A percentile compares a stretch with the other conserved stretches of the same genome.
These are phyloP conservation scores for Phanerochaete carnosa DNA, from an alignment of 768 basidiomycete genomes.

Conservation along the genomic window DNA sequence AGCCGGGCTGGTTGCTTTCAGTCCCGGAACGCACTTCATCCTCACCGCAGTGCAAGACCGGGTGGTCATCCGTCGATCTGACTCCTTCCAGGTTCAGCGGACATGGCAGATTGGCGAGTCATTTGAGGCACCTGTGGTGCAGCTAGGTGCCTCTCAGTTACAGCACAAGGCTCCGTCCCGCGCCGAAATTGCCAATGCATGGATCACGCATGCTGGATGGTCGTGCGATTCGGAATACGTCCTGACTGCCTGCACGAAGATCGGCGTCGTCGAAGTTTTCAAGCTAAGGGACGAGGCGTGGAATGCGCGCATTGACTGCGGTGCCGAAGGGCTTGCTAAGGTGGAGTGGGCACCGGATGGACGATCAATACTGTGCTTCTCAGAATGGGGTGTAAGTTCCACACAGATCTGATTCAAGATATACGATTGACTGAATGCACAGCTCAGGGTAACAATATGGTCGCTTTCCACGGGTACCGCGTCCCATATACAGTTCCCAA, in stretches of 20 bases:
- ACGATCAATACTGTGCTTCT: slow-evolving; percentile 81
- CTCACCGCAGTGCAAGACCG: slow-evolving; percentile 77
- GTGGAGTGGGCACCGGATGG: slow-evolving; percentile 92
- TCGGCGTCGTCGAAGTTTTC: slow-evolving; percentile 70
- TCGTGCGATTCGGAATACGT: slow-evolving; percentile 87
- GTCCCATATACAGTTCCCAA: slow-evolving; percentile 84
- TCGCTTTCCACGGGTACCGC: slow-evolving; percentile 70
- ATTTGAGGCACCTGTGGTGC: slow-evolving; percentile 32
- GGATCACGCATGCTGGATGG: slow-evolving; percentile 80
- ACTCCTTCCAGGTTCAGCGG: slow-evolving; percentile 78
- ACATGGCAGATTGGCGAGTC: slow-evolving; percentile 70
- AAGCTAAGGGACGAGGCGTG: slow-evolving; percentile 79
- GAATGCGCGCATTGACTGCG: slow-evolving; percentile 74
- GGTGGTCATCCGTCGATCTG: slow-evolving; percentile 78
- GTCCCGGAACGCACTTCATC: slow-evolving; percentile 84
- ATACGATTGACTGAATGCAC: neutral
- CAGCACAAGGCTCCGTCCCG: slow-evolving; percentile 16
- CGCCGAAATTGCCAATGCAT: neutral
- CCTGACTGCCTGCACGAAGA: slow-evolving; percentile 73
- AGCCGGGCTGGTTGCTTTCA: slow-evolving; percentile 67
- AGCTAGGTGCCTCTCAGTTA: neutral
- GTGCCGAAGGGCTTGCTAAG: slow-evolving; percentile 79
- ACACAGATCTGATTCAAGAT: neutral
- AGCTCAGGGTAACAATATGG: slow-evolving; percentile 89
- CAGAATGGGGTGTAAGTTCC: slow-evolving; percentile 84